Evolutionary conservation across 108 stramenopile genomes (phyloP), one percentile per base, ranked within the genome.

Genomic region (Aurantiochytrium sp.): DNA sequence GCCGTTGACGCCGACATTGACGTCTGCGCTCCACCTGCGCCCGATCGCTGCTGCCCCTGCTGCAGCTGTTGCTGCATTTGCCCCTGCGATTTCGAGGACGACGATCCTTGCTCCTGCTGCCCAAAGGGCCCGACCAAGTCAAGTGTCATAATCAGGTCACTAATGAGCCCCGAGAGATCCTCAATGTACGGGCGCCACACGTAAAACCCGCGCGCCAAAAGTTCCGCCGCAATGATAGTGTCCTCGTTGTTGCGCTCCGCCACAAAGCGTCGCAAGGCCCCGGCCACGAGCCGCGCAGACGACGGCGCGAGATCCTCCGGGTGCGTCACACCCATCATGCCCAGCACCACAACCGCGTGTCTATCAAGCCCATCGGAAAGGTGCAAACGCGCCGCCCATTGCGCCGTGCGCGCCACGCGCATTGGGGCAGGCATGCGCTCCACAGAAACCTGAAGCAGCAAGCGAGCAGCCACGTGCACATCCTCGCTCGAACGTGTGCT

Each of bases 141-240:
- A 8, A 42, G 64, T 18, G 64, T 69, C 45, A 83, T 83, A 45
- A 83, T 83, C 6, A 83, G 51, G 51, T 83, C 76, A 23, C 76
- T 47, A 35, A 83, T 53, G 18, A 83, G 76, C 8, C 76, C 76
- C 44, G 76, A 53, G 16, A 83, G 51, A 23, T 83, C 76, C 14
- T 47, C 51, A n/a, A 83, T 53, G 76, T 83, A 83, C 10, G 76
- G 76, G 76, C 49, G 16, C 45, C 45, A 83, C 76, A 83, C 51
- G 51, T 83, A 83, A 53, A 83, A 83, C 76, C 76, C 76, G 6
- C 76, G 45, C n/a, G 76, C 76, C 49, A 83, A 53, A 23, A 83
- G 76, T 45, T 83, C 76, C 12, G 76, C 76, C 8, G 76, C 76
- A 35, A 83, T 35, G 12, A 83, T 83, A 1, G 51, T 83, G 42